A percentile compares a stretch with the other conserved stretches of the same genome.
Conservation (phyloP, 208 protist species). For the Zelonia costaricensis region DNA sequence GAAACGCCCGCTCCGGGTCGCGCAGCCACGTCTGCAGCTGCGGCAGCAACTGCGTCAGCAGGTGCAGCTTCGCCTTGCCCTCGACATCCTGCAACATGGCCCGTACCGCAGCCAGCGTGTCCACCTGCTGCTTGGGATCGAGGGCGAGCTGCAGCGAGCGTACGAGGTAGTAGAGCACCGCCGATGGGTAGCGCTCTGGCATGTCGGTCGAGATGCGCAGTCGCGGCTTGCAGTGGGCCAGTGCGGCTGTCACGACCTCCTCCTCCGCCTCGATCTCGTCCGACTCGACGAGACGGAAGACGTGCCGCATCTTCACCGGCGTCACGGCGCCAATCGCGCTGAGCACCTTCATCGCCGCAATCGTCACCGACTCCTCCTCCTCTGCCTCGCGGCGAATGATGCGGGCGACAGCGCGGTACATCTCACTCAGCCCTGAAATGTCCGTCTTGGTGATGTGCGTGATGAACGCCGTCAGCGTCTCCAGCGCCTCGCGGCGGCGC, state of each 20-base stretch:
- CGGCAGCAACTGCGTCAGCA: conserved; percentile 81
- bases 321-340: conserved; percentile 85
- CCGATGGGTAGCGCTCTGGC: conserved; percentile 75
- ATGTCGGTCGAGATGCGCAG: conserved; percentile 72
- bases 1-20: conserved; percentile 63
- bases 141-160: conserved; percentile 79
- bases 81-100: conserved; percentile 70
- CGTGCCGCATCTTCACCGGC: conserved; percentile 68
- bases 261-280: conserved; percentile 85
- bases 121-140: conserved; percentile 76
- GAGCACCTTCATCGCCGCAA: conserved; percentile 70
- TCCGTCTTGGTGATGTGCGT: conserved; percentile 68
- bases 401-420: conserved; percentile 74
- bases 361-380: conserved; percentile 68
- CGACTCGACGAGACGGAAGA: conserved; percentile 66
- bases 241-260: conserved; percentile 73
- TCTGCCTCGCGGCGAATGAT: conserved; percentile 82
- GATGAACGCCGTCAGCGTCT: conserved; percentile 76
- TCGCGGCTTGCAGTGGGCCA: conserved; percentile 78
- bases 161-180: conserved; percentile 84
- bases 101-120: conserved; percentile 60
- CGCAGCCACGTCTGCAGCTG: conserved; percentile 81
- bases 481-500: conserved; percentile 64
- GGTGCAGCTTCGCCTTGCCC: conserved; percentile 60
- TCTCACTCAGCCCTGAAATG: conserved; percentile 41